Evolutionary conservation across 1,284 basidiomycete species (phyloP), one percentile per base, ranked within the genome.

Genomic region (Moniliella sp.): DNA sequence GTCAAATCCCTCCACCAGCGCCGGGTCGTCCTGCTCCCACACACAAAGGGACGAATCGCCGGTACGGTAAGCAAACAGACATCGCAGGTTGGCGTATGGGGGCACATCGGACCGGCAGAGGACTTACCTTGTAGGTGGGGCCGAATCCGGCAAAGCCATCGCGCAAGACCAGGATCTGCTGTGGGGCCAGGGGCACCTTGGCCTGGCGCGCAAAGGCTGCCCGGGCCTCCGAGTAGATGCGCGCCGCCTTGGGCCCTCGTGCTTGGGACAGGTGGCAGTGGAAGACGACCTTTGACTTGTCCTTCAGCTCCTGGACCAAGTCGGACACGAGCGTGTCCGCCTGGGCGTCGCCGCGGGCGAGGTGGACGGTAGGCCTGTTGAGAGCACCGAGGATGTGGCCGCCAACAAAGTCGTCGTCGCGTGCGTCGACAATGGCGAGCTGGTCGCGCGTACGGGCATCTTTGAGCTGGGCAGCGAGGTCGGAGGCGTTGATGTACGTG

Each of bases 391-490:
- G 37, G 27, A 62, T 61, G 42, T 62, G 50, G 4, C 61, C 61
- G 5, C 61, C 61, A 10, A 42, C 48, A 16, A 48, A 62, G 31
- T 62, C 61, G 28, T 62, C 58, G 30, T 62, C 61, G 32, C 54
- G 43, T 9, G 55, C 54, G 33, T 57, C 54, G 13, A 57, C 42
- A 13, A 57, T 39, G 8, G 50, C 49, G 23, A 51, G 18, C n/a
- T 43, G 34, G 12, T 36, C 28, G 14, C n/a, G 31, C 28, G 11
- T 5, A 12, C 27, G 23, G 17, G 31, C 35, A 7, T 40, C 38
- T 30, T 37, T 17, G 35, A 27, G 9, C 25, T 28, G 21, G 35
- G 43, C 34, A 3, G 48, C 50, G 7, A 53, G 40, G 5, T 34
- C 26, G 16, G 46, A 43, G 2, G 48, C 40, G 16, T 53, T 48